Base-by-base conservation (phyloP, 129 eudicot species). In the Tagetes patula region DNA sequence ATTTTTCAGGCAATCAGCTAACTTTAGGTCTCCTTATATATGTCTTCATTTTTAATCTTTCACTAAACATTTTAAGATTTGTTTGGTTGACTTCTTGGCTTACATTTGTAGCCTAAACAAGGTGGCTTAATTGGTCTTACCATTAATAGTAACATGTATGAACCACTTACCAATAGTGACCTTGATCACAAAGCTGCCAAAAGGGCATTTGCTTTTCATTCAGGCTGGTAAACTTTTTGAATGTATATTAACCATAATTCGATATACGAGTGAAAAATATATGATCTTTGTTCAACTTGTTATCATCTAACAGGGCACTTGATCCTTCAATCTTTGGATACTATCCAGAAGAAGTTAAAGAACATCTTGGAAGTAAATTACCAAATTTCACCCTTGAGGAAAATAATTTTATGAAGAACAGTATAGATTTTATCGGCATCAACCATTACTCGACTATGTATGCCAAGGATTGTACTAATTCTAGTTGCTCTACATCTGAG, bases 271-370 rank as follows among this genome's bases (percentile, higher is more conserved):
- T 45, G 48, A 62, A 67, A 41, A 2, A 56, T 1, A 43, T 14
- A 56, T 43, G 10, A 43, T 58, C 31, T 60, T 69, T 36, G 33
- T 69, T 58, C 58, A 37, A 45, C 61, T 34, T 58, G 61, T 60
- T 34, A 58, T 9, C 14, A 31, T 47, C 10, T 34, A 76, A 67
- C 78, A 92, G 97, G 97, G 1, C 66, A 13, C 80, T 86, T 69
- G 96, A 92, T 83, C 96, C 96, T 33, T 14, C 86, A 13, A 65
- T 87, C 13, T 81, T 75, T 70, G 96, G 98, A 11, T 86, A 87
- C n/a, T 92, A 89, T 75, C 96, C 98, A 0, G 67, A 80, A 60
- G 90, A 85, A 72, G 79, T 92, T 86, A 85, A 55, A 4, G 65
- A 48, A 6, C 73, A 69, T 46, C 83, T 73, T 6, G 91, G 90